Evolutionary conservation across 1,284 basidiomycete genomes (phyloP).

Genomic region (Rugosomyces carneus): DNA sequence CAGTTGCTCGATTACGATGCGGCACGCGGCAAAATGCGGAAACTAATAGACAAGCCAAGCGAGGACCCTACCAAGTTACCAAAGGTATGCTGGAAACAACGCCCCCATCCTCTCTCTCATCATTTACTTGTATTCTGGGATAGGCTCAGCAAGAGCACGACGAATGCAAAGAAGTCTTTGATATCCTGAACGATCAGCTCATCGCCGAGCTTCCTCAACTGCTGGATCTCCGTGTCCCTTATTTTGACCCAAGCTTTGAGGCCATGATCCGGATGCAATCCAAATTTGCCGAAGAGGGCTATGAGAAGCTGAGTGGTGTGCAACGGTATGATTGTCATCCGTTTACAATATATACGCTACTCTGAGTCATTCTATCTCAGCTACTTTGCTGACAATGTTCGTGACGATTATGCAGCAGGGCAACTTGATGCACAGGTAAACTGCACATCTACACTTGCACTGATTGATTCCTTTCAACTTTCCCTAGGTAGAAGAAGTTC

Average conservation of each 20-base stretch:
- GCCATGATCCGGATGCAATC: conserved; percentile 98
- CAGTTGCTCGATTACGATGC: conserved; percentile 95
- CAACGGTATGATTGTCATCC: conserved; percentile 57
- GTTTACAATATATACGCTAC: background rate
- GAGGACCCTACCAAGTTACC: conserved; percentile 93
- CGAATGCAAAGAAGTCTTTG: conserved; percentile 90
- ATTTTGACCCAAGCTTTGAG: conserved; percentile 97
- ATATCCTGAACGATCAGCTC: conserved; percentile 89
- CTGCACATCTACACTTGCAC: conserved; percentile 10
- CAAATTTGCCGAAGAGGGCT: conserved; percentile 96
- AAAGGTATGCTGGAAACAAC: conserved; percentile 37
- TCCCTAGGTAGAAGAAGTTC: conserved; percentile 74
- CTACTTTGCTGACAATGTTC: conserved; percentile 86
- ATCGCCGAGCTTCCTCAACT: conserved; percentile 89
- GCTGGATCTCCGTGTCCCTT: conserved; percentile 92
- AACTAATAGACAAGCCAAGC: conserved; percentile 87
- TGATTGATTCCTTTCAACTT: background rate
- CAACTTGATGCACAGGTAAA: conserved; percentile 88
- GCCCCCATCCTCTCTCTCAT: background rate
- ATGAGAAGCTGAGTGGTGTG: conserved; percentile 95
- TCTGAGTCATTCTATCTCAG: conserved; percentile 29
- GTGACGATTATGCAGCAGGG: conserved; percentile 96
- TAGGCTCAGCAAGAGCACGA: conserved; percentile 94
- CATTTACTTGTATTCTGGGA: background rate
- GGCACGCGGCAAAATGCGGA: conserved; percentile 83